Base-by-base conservation (phyloP, 2,329 filamentous ascomycete genomes). In the Diaporthe aspalathi region DNA sequence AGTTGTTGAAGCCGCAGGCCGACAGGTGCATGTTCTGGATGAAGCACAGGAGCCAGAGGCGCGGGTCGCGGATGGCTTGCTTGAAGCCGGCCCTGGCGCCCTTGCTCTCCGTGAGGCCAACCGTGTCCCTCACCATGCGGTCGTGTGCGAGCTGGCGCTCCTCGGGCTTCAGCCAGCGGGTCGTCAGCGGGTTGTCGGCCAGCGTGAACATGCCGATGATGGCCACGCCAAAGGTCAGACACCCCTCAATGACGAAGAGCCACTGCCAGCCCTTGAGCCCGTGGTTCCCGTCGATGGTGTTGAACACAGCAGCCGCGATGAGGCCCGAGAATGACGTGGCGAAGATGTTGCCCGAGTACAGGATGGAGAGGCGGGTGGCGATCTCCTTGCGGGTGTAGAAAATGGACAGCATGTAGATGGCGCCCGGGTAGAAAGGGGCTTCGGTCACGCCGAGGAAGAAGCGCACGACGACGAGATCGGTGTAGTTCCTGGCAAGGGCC, bases 311-410 rank as follows among this genome's bases (percentile, higher is more conserved):
- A 1, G 88, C 89, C 2, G 88, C 87, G 29, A 91, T 83, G 22
- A 91, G 81, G 1, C 90, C 91, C 0, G 90, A 90, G 75, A 93
- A 93, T 0, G 91, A 91, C 0, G 90, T 90, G 0, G 89, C 90
- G 8, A 93, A 84, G 14, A 93, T 82, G 7, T 89, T 89, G 0
- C 90, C 92, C 0, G 89, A 89, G 71, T 86, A 83, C 1, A 83
- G 82, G 16, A 91, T 83, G 14, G 89, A 88, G n/a, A 89, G 91
- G 20, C 90, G 84, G 16, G 90, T 83, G 1, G 86, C 89, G 0
- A 92, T 80, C 76, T 92, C 91, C 74, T 88, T 88, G 22, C 90
- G 84, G 0, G 89, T 92, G 75, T 93, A 93, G 88, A 90, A 92
- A 57, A 81, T 82, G 6, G 80, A 82, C 16, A 91, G 81, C 70